Conservation (phyloP, 2,329 filamentous ascomycete species). For the Pleoardoris graminearum region DNA sequence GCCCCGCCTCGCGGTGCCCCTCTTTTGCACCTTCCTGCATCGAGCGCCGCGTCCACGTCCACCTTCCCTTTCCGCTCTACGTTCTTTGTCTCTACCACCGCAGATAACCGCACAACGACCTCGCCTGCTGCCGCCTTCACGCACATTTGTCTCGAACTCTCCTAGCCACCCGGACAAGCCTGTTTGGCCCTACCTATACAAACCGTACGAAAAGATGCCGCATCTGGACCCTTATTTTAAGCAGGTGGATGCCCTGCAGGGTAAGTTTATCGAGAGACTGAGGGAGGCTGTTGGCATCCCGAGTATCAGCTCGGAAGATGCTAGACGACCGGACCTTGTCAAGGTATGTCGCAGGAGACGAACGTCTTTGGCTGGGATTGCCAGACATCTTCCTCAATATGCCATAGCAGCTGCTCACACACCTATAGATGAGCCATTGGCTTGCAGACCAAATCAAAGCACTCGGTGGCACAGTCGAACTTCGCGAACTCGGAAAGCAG, state of each 20-base stretch:
- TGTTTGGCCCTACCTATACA: slow-evolving; percentile 54
- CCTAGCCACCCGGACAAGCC: slow-evolving; percentile 6
- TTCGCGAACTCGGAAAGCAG: slow-evolving; percentile 86
- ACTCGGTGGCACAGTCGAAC: slow-evolving; percentile 85
- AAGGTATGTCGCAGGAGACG: too few species aligned
- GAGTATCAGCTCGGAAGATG: slow-evolving; percentile 90
- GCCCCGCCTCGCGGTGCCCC: slow-evolving; percentile 22
- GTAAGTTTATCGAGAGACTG: slow-evolving; percentile 85
- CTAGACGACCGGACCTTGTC: slow-evolving; percentile 86
- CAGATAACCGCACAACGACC: slow-evolving; percentile 32
- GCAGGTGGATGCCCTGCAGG: slow-evolving; percentile 80
- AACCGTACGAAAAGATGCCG: slow-evolving; percentile 68
- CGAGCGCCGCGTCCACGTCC: slow-evolving; percentile 7
- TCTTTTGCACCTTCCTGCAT: slow-evolving; percentile 13
- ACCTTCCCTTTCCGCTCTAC: slow-evolving; percentile 37
- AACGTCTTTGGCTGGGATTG: too few species aligned
- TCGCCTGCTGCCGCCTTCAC: slow-evolving; percentile 19
- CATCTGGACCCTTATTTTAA: slow-evolving; percentile 91
- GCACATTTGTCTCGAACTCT: slow-evolving; percentile 12
- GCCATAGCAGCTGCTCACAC: slow-evolving; percentile 4
- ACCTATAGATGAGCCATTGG: slow-evolving; percentile 79
- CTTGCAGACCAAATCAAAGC: slow-evolving; percentile 79
- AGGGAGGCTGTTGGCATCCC: slow-evolving; percentile 93
- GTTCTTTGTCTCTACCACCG: slow-evolving; percentile 24
- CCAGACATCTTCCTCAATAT: background rate